Conservation (phyloP, 1,139 yeast species). For the Wickerhamiella infanticola region DNA sequence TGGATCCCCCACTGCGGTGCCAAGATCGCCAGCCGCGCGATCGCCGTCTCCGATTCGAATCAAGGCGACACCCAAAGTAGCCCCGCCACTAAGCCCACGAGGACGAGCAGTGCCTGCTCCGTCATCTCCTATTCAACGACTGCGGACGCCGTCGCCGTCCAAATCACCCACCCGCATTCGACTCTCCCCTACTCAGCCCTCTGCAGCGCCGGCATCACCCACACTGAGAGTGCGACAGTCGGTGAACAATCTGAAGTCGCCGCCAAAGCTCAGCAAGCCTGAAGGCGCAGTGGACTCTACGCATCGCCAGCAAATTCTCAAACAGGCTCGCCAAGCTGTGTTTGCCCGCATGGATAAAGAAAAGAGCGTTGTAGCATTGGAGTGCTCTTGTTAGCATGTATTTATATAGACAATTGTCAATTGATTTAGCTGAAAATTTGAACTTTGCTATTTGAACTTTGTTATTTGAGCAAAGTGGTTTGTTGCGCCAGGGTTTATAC, state of each 20-base stretch:
- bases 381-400: background rate
- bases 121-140: background rate
- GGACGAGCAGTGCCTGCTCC: background rate
- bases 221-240: constrained; percentile 7
- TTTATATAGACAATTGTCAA: background rate
- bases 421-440: background rate
- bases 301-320: constrained; percentile 12
- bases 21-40: background rate
- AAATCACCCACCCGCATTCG: background rate
- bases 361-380: background rate
- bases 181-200: background rate
- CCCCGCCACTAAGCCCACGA: background rate
- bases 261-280: background rate
- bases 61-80: background rate
- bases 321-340: constrained; percentile 16
- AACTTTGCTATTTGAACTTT: too few species aligned
- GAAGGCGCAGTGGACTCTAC: constrained; percentile 3
- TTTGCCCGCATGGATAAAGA: constrained; percentile 14
- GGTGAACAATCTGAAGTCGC: constrained; percentile 7
- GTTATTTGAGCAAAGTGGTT: background rate
- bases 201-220: constrained; percentile 1
- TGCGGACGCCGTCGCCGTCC: background rate
- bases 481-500: background rate
- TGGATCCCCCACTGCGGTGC: constrained; percentile 1
- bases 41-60: constrained; percentile 3